These are phyloP conservation scores for Plasmodium vivax DNA, from an alignment of 169 alveolate species.

Conservation along the genomic window DNA sequence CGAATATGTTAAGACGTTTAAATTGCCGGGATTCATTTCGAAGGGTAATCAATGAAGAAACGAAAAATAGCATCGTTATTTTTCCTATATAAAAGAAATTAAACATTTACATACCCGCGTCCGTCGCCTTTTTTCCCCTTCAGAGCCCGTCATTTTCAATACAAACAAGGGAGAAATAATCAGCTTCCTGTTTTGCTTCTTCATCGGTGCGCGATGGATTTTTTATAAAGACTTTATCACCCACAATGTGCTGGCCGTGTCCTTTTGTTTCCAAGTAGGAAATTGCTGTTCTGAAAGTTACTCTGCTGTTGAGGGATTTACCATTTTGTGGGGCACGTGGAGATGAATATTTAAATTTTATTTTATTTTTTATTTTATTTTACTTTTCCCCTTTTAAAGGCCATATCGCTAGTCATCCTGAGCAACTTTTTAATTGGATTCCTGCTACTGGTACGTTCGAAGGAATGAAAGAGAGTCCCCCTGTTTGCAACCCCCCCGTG, in stretches of 20 bases:
- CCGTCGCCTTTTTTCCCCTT: not conserved
- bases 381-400: conserved; percentile 15
- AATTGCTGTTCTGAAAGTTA: not conserved
- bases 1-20: conserved; percentile 51
- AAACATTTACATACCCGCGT: not conserved
- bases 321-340: not conserved
- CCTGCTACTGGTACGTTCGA: conserved; percentile 26
- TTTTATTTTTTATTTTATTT: not conserved
- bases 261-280: conserved; percentile 73
- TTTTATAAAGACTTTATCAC: conserved; percentile 63
- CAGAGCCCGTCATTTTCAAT: conserved; percentile 63
- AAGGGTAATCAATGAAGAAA: conserved; percentile 36
- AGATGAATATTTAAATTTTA: not conserved
- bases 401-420: conserved; percentile 63
- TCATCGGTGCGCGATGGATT: conserved; percentile 64
- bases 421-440: conserved; percentile 71
- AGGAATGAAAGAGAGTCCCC: not conserved
- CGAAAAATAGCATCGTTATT: not conserved
- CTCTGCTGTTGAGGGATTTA: not conserved
- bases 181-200: conserved; percentile 30
- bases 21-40: conserved; percentile 33
- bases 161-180: conserved; percentile 74
- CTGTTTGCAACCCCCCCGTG: not conserved
- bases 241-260: conserved; percentile 68
- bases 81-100: not conserved